A percentile compares a stretch with the other conserved stretches of the same genome.
Conservation (phyloP, 2,329 filamentous ascomycete genomes). For the Xylaria sp. region DNA sequence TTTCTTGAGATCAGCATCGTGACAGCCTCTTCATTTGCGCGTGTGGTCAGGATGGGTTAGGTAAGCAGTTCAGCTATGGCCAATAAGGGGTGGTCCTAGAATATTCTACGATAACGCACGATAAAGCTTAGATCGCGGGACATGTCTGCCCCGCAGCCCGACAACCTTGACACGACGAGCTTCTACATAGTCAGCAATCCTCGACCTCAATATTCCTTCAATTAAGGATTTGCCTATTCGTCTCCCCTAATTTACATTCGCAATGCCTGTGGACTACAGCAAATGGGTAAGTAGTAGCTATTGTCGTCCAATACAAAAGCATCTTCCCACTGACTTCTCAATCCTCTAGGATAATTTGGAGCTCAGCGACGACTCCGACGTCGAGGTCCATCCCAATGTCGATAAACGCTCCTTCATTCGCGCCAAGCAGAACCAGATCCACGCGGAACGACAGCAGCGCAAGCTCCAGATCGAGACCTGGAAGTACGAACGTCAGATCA, state of each 20-base stretch:
- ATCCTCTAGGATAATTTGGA: constrained; percentile 77
- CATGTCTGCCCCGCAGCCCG: background rate
- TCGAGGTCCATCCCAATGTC: constrained; percentile 98
- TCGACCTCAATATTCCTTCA: background rate
- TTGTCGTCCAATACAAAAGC: background rate
- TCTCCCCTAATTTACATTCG: constrained; percentile 17
- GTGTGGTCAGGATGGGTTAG: background rate
- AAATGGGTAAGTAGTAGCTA: constrained; percentile 60
- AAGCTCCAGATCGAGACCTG: constrained; percentile 87
- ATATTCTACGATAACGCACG: background rate
- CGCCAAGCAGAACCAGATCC: constrained; percentile 96
- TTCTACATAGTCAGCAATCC: background rate
- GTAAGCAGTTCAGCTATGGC: background rate
- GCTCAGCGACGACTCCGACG: constrained; percentile 96
- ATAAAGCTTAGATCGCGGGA: background rate
- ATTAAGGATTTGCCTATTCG: background rate
- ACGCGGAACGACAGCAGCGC: constrained; percentile 83
- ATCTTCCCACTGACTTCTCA: constrained; percentile 16
- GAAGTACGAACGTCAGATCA: constrained; percentile 91
- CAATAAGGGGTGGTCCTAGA: constrained; percentile 11
- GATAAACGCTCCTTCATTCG: constrained; percentile 98
- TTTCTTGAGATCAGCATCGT: too few relatives aligned
- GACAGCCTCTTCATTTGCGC: too few relatives aligned
- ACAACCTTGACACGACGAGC: constrained; percentile 6
- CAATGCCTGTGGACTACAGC: constrained; percentile 63